These are phyloP conservation scores for Trametes punicea DNA, from an alignment of 768 basidiomycete species.

Conservation along the genomic window DNA sequence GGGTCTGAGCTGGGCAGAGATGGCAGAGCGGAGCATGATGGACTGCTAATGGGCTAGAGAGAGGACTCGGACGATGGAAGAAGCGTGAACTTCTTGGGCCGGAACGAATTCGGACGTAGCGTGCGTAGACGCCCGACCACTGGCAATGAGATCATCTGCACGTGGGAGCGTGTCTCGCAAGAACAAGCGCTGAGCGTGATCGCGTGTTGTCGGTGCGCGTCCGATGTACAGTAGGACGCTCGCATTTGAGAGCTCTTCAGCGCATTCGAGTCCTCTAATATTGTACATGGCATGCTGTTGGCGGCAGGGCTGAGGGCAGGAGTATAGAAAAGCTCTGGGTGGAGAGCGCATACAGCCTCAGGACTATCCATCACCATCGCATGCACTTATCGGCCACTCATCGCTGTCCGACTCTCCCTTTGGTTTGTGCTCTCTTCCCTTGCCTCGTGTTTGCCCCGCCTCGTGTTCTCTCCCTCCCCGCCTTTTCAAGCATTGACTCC, in stretches of 20 bases:
- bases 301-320: background rate
- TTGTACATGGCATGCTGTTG: background rate
- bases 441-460: constrained; percentile 30
- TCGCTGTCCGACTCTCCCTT: constrained; percentile 11
- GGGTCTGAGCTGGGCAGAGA: constrained; percentile 23
- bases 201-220: background rate
- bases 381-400: constrained; percentile 13
- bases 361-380: constrained; percentile 21
- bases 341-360: constrained; percentile 6
- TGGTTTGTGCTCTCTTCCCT: constrained; percentile 4
- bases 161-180: background rate
- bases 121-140: constrained; percentile 1
- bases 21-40: constrained; percentile 31
- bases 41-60: background rate
- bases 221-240: background rate
- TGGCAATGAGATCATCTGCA: constrained; percentile 6
- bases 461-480: constrained; percentile 14
- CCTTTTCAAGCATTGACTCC: constrained; percentile 9
- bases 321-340: background rate
- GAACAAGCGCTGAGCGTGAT: background rate
- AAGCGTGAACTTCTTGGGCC: background rate
- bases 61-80: background rate
- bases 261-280: background rate
- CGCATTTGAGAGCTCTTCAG: no score
- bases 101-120: constrained; percentile 7